A percentile compares a stretch with the other conserved stretches of the same genome.
phyloP scores from a whole-genome alignment of 192 early-diverging fungal species.

The Backusella tuberculispora region DNA sequence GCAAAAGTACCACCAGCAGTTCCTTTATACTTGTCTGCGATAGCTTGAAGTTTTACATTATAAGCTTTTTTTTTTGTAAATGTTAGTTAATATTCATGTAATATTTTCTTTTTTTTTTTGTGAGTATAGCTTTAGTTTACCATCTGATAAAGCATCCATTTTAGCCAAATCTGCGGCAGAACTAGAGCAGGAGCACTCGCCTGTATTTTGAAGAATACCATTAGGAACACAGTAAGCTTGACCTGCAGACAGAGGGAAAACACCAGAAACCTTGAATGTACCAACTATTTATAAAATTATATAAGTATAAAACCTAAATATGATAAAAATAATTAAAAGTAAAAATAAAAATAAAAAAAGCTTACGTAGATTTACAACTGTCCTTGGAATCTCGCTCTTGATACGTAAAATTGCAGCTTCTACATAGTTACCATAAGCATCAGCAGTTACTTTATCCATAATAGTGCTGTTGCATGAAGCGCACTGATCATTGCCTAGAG shows the following conservation, averaged over 20 bases:
- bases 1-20: conserved; percentile 18
- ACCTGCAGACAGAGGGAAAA: conserved; percentile 20
- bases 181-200: conserved; percentile 22
- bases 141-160: conserved; percentile 28
- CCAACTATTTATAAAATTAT: conserved; percentile 16
- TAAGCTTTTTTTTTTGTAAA: conserved; percentile 9
- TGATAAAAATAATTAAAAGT: not conserved
- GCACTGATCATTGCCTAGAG: conserved; percentile 31
- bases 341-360: not conserved
- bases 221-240: conserved; percentile 28
- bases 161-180: conserved; percentile 12
- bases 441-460: not conserved
- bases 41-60: conserved; percentile 18
- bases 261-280: conserved; percentile 29
- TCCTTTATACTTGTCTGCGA: conserved; percentile 28
- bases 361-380: conserved; percentile 32
- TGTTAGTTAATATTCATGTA: not conserved
- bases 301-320: not conserved
- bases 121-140: not conserved
- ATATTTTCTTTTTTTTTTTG: not conserved
- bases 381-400: conserved; percentile 16
- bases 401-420: conserved; percentile 27
- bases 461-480: conserved; percentile 8
- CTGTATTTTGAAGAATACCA: not conserved
- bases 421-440: conserved; percentile 22